A percentile compares a stretch with the other conserved stretches of the same genome.
These are phyloP conservation scores for Paracorniculantispora psalliotae DNA, from an alignment of 2,329 filamentous ascomycete genomes.

Conservation along the genomic window DNA sequence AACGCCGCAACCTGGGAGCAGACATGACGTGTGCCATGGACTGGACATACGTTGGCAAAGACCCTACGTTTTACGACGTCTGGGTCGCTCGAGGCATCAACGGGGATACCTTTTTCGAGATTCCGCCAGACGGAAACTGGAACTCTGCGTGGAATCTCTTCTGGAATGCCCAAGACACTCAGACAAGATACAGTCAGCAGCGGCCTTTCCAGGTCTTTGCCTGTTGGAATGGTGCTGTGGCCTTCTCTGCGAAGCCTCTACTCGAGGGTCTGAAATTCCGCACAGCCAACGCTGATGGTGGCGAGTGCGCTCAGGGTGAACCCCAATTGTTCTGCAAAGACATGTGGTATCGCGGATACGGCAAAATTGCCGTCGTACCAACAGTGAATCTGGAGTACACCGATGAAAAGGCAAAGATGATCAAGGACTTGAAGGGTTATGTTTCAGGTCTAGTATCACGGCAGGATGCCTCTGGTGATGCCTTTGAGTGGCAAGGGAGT, in stretches of 20 bases:
- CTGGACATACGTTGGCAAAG: constrained; percentile 42
- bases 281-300: constrained; percentile 15
- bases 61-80: constrained; percentile 52
- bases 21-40: constrained; percentile 57
- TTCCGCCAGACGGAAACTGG: constrained; percentile 47
- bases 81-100: constrained; percentile 49
- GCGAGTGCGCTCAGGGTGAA: constrained; percentile 46
- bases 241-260: constrained; percentile 44
- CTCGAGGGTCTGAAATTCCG: constrained; percentile 43
- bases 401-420: constrained; percentile 36
- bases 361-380: constrained; percentile 52
- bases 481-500: constrained; percentile 37
- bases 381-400: constrained; percentile 52
- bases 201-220: constrained; percentile 56
- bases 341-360: constrained; percentile 44
- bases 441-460: constrained; percentile 31
- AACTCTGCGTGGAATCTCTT: constrained; percentile 46
- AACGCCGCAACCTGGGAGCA: constrained; percentile 40
- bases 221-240: constrained; percentile 56
- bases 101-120: constrained; percentile 52
- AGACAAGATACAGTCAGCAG: constrained; percentile 26
- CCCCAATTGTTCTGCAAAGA: constrained; percentile 54
- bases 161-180: constrained; percentile 40
- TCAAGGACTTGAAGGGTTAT: constrained; percentile 49
- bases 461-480: constrained; percentile 24